A percentile compares a stretch with the other conserved stretches of the same genome.
phyloP scores from a whole-genome alignment of 2,329 filamentous ascomycete species.

The Colletotrichum tofieldiae region DNA sequence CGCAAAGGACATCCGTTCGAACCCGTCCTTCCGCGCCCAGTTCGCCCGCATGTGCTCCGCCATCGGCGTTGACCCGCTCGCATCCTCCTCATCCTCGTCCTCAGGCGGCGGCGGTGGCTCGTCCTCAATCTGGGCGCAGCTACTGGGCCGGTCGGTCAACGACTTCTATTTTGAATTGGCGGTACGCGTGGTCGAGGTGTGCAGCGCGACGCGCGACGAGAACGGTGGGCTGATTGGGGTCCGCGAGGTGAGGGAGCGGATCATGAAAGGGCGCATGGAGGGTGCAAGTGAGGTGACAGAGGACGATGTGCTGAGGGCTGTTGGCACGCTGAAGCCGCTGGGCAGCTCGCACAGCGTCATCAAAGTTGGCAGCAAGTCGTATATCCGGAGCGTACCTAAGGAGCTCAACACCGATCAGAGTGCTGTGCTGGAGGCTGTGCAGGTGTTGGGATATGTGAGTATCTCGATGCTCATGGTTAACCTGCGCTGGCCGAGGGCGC shows the following conservation, averaged over 20 bases:
- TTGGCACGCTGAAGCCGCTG: slow-evolving; percentile 88
- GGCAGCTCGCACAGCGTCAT: slow-evolving; percentile 91
- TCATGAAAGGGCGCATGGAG: slow-evolving; percentile 81
- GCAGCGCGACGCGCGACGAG: slow-evolving; percentile 86
- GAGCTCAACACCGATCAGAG: slow-evolving; percentile 96
- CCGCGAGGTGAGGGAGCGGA: slow-evolving; percentile 82
- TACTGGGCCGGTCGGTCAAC: slow-evolving; percentile 91
- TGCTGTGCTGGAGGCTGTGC: slow-evolving; percentile 90
- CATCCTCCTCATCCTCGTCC: slow-evolving; percentile 60
- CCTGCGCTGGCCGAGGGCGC: slow-evolving; percentile 85
- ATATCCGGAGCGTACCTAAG: slow-evolving; percentile 93
- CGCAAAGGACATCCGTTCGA: slow-evolving; percentile 94
- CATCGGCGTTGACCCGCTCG: slow-evolving; percentile 95
- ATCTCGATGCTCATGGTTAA: slow-evolving; percentile 92
- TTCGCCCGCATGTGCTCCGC: slow-evolving; percentile 99
- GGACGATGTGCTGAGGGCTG: slow-evolving; percentile 93
- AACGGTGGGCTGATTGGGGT: slow-evolving; percentile 95
- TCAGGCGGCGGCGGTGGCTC: slow-evolving; percentile 62
- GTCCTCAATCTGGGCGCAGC: slow-evolving; percentile 90
- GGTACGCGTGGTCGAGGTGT: slow-evolving; percentile 95
- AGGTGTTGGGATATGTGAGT: slow-evolving; percentile 91
- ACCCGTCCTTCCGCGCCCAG: slow-evolving; percentile 94
- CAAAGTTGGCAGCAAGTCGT: slow-evolving; percentile 85
- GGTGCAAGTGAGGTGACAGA: slow-evolving; percentile 87
- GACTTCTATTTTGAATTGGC: slow-evolving; percentile 99